Percentiles rank a stretch among this genome's conserved stretches.
These are phyloP conservation scores for Conoideocrella luteorostrata DNA, from an alignment of 2,329 filamentous ascomycete genomes.

Conservation along the genomic window DNA sequence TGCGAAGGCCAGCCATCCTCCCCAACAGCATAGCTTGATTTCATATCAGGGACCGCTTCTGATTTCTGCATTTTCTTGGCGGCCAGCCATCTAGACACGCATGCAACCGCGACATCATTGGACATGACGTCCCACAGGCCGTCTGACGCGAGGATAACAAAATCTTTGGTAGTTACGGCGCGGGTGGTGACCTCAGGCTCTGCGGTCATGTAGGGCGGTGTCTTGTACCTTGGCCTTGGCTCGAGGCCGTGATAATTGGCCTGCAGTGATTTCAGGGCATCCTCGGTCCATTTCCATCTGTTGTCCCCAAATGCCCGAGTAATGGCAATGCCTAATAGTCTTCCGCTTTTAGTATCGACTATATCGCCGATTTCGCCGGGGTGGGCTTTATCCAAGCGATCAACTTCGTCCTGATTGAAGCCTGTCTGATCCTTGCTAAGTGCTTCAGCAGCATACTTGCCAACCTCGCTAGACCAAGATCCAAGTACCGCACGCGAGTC, in stretches of 20 bases:
- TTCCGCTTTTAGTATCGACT: slow-evolving; percentile 39
- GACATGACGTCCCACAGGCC: slow-evolving; percentile 59
- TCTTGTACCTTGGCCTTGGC: slow-evolving; percentile 36
- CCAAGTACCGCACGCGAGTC: slow-evolving; percentile 63
- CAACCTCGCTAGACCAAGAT: slow-evolving; percentile 30
- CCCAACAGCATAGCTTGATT: slow-evolving; percentile 7
- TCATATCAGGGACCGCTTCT: slow-evolving; percentile 16
- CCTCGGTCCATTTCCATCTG: slow-evolving; percentile 59
- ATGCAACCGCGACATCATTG: slow-evolving; percentile 50
- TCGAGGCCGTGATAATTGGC: slow-evolving; percentile 43
- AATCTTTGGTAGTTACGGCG: slow-evolving; percentile 41
- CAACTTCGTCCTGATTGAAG: slow-evolving; percentile 52
- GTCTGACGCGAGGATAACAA: slow-evolving; percentile 61
- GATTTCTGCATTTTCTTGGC: slow-evolving; percentile 19
- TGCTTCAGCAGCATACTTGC: slow-evolving; percentile 42
- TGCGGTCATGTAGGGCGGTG: slow-evolving; percentile 63
- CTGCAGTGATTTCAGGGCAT: slow-evolving; percentile 26
- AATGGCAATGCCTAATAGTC: slow-evolving; percentile 54
- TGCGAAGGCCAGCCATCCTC: slow-evolving; percentile 17
- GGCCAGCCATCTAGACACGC: slow-evolving; percentile 48
- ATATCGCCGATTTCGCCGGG: slow-evolving; percentile 56
- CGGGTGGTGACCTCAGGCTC: slow-evolving; percentile 58
- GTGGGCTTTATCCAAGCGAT: slow-evolving; percentile 49
- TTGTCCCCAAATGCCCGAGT: slow-evolving; percentile 64
- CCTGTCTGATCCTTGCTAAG: slow-evolving; percentile 63